phyloP scores from a whole-genome alignment of 2,329 filamentous ascomycete species.

The Neopestalotiopsis clavispora region DNA sequence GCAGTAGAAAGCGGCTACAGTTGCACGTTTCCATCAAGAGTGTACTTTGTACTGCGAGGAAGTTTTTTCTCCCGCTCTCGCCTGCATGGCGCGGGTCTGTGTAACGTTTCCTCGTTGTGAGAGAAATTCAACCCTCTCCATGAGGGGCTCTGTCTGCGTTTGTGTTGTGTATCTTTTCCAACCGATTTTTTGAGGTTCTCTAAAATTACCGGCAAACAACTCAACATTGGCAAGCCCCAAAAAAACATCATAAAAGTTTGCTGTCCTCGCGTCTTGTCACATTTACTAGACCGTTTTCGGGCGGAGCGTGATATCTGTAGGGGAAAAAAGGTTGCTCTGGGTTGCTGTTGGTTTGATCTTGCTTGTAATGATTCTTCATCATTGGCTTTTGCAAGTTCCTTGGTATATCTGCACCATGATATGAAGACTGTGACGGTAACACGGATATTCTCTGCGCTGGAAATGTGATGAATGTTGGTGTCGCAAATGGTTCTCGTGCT shows the following conservation, averaged over 20 bases:
- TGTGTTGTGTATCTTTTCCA: slow-evolving; percentile 9
- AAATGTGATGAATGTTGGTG: not conserved
- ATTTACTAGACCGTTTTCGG: not conserved
- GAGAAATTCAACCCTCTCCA: not conserved
- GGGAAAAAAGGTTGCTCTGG: too few relatives aligned
- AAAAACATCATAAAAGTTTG: not conserved
- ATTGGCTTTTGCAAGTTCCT: not conserved
- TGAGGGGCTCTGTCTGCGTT: slow-evolving; percentile 1
- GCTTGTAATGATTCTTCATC: too few relatives aligned
- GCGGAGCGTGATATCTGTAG: not conserved
- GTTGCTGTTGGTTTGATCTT: too few relatives aligned
- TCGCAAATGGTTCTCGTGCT: not conserved
- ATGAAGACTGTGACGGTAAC: not conserved
- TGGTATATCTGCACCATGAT: not conserved
- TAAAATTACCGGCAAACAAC: not conserved
- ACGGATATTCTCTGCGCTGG: not conserved
- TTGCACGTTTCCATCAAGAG: slow-evolving; percentile 6
- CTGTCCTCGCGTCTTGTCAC: slow-evolving; percentile 4
- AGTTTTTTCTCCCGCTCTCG: not conserved
- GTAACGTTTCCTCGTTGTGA: slow-evolving; percentile 2
- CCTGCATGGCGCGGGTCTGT: slow-evolving; percentile 6
- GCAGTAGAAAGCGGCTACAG: slow-evolving; percentile 1
- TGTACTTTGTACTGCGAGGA: not conserved
- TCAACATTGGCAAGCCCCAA: not conserved
- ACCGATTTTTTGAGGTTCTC: not conserved